phyloP scores from a whole-genome alignment of 129 eudicot genomes.

The Pulicaria dysenterica region DNA sequence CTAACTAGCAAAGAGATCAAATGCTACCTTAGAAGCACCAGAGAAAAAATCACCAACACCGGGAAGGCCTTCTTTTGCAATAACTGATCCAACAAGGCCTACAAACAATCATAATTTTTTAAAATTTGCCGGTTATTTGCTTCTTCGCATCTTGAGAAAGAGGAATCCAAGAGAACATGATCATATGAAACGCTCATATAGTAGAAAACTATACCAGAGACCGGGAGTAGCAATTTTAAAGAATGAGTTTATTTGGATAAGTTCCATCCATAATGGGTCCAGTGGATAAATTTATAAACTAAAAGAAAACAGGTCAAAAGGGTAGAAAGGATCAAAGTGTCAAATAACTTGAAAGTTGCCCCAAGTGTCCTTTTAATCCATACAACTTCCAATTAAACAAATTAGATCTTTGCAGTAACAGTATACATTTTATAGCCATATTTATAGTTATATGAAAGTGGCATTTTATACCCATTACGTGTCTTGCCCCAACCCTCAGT shows the following conservation, averaged over 20 bases:
- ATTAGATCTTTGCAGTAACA: background rate
- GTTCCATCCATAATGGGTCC: background rate
- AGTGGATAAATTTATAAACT: background rate
- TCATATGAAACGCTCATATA: too few relatives aligned
- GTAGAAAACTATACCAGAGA: too few relatives aligned
- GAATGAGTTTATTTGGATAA: background rate
- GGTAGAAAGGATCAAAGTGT: background rate
- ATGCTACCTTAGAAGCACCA: constrained; percentile 84
- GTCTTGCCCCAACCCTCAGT: background rate
- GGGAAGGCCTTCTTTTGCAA: constrained; percentile 69
- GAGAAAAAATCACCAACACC: constrained; percentile 57
- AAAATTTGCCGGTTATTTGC: constrained; percentile 2
- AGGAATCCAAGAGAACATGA: too few relatives aligned
- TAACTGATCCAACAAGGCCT: constrained; percentile 80
- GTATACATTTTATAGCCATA: background rate
- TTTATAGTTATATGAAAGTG: too few relatives aligned
- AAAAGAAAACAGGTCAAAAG: background rate
- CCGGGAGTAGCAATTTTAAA: background rate
- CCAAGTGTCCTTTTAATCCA: background rate
- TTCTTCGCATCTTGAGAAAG: background rate
- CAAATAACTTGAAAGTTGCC: background rate
- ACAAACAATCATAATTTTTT: constrained; percentile 16
- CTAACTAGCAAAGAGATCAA: constrained; percentile 12
- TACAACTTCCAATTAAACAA: background rate
- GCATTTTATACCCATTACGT: background rate